phyloP scores from a whole-genome alignment of 1,284 basidiomycete species.

The Anthracocystis walkeri region DNA sequence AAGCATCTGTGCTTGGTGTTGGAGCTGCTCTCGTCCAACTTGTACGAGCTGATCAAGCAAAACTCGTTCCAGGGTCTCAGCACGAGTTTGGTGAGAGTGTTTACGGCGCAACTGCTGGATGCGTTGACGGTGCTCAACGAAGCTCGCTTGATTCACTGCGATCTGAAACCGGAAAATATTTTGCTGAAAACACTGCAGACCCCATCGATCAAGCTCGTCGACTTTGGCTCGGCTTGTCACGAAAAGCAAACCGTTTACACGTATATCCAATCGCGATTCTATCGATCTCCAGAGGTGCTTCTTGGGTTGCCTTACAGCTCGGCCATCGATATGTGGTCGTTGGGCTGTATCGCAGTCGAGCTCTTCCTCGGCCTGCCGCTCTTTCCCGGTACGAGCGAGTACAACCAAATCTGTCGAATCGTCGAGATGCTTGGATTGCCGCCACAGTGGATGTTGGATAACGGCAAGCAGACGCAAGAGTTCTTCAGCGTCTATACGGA shows the following conservation, averaged over 20 bases:
- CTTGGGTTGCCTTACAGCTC: constrained; percentile 94
- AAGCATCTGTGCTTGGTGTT: constrained; percentile 97
- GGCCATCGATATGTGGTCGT: constrained; percentile 94
- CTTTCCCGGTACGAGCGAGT: constrained; percentile 98
- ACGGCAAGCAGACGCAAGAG: constrained; percentile 92
- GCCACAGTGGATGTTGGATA: constrained; percentile 91
- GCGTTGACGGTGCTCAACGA: constrained; percentile 92
- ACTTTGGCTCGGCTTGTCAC: constrained; percentile 98
- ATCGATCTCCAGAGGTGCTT: constrained; percentile 96
- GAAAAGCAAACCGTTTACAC: constrained; percentile 99
- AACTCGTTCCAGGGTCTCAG: constrained; percentile 98
- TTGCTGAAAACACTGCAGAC: constrained; percentile 78
- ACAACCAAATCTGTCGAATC: constrained; percentile 96
- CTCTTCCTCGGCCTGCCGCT: constrained; percentile 94
- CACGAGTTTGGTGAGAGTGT: constrained; percentile 96
- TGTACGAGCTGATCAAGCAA: constrained; percentile 99
- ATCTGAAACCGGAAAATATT: constrained; percentile 80
- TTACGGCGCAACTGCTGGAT: constrained; percentile 94
- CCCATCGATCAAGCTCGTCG: constrained; percentile 98
- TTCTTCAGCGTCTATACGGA: constrained; percentile 89
- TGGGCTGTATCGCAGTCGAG: constrained; percentile 96
- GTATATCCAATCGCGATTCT: constrained; percentile 98
- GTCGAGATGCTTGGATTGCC: constrained; percentile 97
- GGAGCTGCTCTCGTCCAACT: constrained; percentile 94
- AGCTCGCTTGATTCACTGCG: constrained; percentile 94